phyloP scores from a whole-genome alignment of 441 rosid species.

The Populus trichocarpa region DNA sequence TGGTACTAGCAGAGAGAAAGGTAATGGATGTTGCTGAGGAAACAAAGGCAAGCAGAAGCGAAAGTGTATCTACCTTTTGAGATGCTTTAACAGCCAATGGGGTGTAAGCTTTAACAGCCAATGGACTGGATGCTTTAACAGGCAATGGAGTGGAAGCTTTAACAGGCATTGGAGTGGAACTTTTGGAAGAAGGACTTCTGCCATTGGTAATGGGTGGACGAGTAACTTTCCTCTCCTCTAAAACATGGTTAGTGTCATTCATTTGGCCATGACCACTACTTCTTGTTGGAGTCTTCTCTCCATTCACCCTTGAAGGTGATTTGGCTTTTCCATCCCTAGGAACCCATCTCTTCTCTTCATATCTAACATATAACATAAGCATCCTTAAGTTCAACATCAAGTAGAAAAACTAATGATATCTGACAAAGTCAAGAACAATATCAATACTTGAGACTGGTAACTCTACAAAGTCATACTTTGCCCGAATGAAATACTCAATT shows the following conservation, averaged over 20 bases:
- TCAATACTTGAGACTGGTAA: conserved; percentile 18
- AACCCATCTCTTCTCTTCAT: conserved; percentile 60
- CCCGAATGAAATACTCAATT: conserved; percentile 93
- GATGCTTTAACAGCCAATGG: conserved; percentile 12
- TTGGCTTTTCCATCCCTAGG: conserved; percentile 34
- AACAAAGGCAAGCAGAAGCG: background rate
- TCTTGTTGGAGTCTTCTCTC: conserved; percentile 23
- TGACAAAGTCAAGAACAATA: conserved; percentile 17
- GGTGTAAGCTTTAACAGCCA: background rate
- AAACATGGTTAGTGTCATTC: conserved; percentile 18
- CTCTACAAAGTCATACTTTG: conserved; percentile 54
- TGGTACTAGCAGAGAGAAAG: background rate
- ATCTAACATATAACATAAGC: conserved; percentile 31
- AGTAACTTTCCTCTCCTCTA: conserved; percentile 25
- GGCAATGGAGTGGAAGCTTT: background rate
- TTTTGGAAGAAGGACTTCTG: conserved; percentile 17
- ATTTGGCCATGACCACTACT: conserved; percentile 18
- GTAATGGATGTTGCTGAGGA: background rate
- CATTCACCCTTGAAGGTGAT: conserved; percentile 30
- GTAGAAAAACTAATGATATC: background rate
- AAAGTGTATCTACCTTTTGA: conserved; percentile 33
- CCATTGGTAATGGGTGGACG: conserved; percentile 12
- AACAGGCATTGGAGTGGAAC: conserved; percentile 18
- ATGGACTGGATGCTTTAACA: background rate
- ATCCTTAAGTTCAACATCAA: conserved; percentile 11